phyloP scores from a whole-genome alignment of 352 stramenopile species.

The Phytopythium chamaehyphon region DNA sequence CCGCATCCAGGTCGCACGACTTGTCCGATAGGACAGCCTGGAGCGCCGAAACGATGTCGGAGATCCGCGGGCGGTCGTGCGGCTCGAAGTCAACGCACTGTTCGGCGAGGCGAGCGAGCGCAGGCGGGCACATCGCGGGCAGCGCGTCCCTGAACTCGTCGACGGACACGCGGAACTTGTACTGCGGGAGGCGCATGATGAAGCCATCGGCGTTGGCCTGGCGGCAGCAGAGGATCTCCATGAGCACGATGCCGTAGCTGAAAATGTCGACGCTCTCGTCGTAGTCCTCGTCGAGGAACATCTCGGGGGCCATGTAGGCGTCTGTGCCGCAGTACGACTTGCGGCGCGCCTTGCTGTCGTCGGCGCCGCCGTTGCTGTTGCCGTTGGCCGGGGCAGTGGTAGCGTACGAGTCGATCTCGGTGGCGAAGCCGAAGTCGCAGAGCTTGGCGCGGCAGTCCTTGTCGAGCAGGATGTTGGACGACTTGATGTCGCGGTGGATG shows the following conservation, averaged over 20 bases:
- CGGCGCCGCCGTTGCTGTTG: constrained; percentile 27
- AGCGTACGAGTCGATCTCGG: constrained; percentile 45
- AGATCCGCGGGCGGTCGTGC: constrained; percentile 46
- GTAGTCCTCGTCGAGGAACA: constrained; percentile 85
- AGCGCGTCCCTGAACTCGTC: constrained; percentile 69
- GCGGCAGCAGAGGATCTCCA: constrained; percentile 83
- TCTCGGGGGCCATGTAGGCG: constrained; percentile 81
- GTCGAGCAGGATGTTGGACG: constrained; percentile 85
- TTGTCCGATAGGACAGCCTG: constrained; percentile 35
- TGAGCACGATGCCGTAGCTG: constrained; percentile 84
- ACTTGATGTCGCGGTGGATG: constrained; percentile 87
- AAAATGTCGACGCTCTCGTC: constrained; percentile 84
- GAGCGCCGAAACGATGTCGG: constrained; percentile 39
- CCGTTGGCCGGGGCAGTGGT: constrained; percentile 20
- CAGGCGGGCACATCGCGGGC: constrained; percentile 49
- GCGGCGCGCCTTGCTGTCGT: constrained; percentile 36
- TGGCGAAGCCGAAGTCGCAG: constrained; percentile 85
- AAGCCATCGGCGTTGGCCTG: constrained; percentile 77
- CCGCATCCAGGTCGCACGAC: constrained; percentile 8
- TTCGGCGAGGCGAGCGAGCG: constrained; percentile 56
- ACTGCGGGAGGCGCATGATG: constrained; percentile 74
- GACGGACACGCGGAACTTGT: constrained; percentile 65
- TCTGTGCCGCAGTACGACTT: constrained; percentile 88
- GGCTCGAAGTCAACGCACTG: constrained; percentile 79
- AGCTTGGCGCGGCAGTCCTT: constrained; percentile 66